phyloP scores from a whole-genome alignment of 2,329 filamentous ascomycete species.

The Shiraia sp. region DNA sequence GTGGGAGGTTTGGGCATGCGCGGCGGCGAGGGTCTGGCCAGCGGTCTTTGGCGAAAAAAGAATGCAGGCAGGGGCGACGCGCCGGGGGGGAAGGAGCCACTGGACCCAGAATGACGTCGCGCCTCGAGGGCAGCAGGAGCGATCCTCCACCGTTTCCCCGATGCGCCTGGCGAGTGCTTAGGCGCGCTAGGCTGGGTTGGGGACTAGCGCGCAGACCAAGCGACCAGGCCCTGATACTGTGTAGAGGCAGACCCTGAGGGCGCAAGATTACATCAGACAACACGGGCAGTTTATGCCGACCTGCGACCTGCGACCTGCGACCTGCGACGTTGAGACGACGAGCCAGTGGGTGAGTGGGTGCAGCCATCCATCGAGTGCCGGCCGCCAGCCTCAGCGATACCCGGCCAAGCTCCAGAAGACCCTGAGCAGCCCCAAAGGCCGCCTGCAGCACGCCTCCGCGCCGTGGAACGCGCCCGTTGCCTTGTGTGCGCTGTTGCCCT shows the following conservation, averaged over 20 bases:
- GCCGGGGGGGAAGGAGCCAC: background rate
- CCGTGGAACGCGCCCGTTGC: conserved; percentile 4
- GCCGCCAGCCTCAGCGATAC: conserved; percentile 9
- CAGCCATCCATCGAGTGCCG: conserved; percentile 17
- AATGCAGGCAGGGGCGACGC: conserved; percentile 1
- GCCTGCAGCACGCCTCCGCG: too few relatives aligned
- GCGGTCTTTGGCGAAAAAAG: conserved; percentile 17
- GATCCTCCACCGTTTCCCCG: conserved; percentile 21
- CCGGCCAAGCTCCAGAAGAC: too few relatives aligned
- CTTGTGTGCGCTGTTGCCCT: conserved; percentile 1
- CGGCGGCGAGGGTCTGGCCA: conserved; percentile 1
- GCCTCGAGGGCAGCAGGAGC: background rate
- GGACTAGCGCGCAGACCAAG: too few relatives aligned
- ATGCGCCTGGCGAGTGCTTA: conserved; percentile 9
- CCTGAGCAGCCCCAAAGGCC: too few relatives aligned
- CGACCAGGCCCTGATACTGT: conserved; percentile 8
- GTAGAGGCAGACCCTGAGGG: conserved; percentile 27
- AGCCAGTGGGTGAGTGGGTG: conserved; percentile 15
- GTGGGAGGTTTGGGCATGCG: background rate
- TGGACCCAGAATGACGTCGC: conserved; percentile 18
- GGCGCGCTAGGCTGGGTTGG: conserved; percentile 1
- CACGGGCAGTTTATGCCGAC: too few relatives aligned
- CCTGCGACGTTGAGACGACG: conserved; percentile 19
- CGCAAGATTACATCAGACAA: conserved; percentile 27
- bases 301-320: too few relatives aligned